Evolutionary conservation across 2,329 filamentous ascomycete genomes (phyloP), one percentile per base, ranked within the genome.

Genomic region (Chaetothyriales sp.): DNA sequence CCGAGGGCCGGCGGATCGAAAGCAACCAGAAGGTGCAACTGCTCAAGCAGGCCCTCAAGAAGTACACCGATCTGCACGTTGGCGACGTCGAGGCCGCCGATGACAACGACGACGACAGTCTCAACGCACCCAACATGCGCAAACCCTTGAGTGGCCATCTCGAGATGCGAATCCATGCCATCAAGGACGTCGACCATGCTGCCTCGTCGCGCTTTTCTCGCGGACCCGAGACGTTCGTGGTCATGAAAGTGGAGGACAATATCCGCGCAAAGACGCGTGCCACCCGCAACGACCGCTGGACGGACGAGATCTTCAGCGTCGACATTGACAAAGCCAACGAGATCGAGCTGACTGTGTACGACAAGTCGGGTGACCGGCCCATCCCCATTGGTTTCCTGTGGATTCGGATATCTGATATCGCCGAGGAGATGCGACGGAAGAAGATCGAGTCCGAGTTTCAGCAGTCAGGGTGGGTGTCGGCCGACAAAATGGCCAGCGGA

Each of bases 251-350:
- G 44, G 92, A 98, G 70, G 92, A 98, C 68, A 80, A 83, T 49
- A 80, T 95, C 55, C 87, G 93, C 61, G 89, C 88, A 43, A 80
- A 88, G 58, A 98, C 92, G 20, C 86, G 81, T 65, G 78, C 84
- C 1, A 87, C 89, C 8, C 78, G 89, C 52, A 94, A 76, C 55
- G 92, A 98, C 68, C 80, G 80, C 62, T 98, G 90, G 90, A 81
- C 88, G 43, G 86, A 87, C 59, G 92, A 98, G 69, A 79, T 82
- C 36, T 92, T 95, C 67, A 88, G 82, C 52, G 83, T 98, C 55
- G 86, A 92, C 57, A 92, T 98, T 51, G 90, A 96, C 69, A 96
- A 96, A 72, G 92, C 92, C 49, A 98, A 98, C 67, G 92, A 98
- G 69, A 87, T 98, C 55, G 92, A 98, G 65, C 79, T 98, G 49